Percentiles rank a stretch among this genome's conserved stretches.
phyloP scores from a whole-genome alignment of 2,329 filamentous ascomycete genomes.

The Cadophora gregata region DNA sequence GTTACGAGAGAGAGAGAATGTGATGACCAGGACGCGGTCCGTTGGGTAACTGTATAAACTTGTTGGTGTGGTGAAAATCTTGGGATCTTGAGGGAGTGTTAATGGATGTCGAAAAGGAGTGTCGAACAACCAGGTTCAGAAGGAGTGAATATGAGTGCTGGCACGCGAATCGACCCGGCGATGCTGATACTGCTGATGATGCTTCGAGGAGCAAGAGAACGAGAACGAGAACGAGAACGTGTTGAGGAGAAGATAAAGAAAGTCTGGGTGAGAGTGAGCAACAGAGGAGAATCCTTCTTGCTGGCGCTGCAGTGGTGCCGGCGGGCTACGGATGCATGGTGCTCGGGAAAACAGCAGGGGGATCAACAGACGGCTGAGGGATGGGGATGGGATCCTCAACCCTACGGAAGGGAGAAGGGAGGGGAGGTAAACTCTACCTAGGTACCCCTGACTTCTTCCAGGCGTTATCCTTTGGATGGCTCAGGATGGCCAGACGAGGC shows the following conservation, averaged over 20 bases:
- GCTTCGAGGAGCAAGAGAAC: constrained; percentile 24
- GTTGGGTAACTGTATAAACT: constrained; percentile 6
- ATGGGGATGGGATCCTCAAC: background rate
- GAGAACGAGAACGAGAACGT: constrained; percentile 22
- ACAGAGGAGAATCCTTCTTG: constrained; percentile 8
- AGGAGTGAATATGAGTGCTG: constrained; percentile 34
- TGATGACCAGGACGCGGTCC: constrained; percentile 19
- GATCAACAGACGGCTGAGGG: background rate
- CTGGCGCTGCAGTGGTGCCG: constrained; percentile 6
- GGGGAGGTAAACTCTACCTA: too few relatives aligned
- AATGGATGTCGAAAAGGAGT: constrained; percentile 38
- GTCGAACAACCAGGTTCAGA: constrained; percentile 41
- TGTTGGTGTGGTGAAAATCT: background rate
- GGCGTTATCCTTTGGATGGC: constrained; percentile 8
- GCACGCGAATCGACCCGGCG: constrained; percentile 37
- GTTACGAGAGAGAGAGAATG: constrained; percentile 13
- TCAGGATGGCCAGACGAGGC: background rate
- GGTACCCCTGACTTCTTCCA: constrained; percentile 13
- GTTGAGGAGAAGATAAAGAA: constrained; percentile 27
- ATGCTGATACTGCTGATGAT: constrained; percentile 33
- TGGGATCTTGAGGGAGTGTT: constrained; percentile 23
- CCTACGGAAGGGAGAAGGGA: too few relatives aligned
- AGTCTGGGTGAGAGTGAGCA: too few relatives aligned
- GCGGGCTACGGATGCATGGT: constrained; percentile 6
- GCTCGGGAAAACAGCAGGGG: constrained; percentile 6